Percentiles rank a stretch among this genome's conserved stretches.
Conservation (phyloP, 345 rosid genomes). For the Clarkia xantiana region DNA sequence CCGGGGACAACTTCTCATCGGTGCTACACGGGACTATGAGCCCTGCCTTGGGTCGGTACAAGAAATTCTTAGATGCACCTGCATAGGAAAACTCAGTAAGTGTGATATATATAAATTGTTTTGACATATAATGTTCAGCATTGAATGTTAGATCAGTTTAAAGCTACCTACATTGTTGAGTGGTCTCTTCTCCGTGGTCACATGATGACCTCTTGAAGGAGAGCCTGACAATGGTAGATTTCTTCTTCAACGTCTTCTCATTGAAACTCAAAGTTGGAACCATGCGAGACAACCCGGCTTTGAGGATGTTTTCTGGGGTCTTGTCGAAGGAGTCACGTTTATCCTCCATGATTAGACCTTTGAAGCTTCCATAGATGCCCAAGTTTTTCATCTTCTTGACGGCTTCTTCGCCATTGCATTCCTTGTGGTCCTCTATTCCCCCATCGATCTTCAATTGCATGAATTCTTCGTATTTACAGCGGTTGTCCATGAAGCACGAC, state of each 20-base stretch:
- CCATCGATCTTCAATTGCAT: slow-evolving; percentile 44
- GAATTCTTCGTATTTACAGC: slow-evolving; percentile 50
- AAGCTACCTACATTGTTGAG: slow-evolving; percentile 29
- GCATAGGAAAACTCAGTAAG: slow-evolving; percentile 2
- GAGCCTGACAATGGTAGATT: slow-evolving; percentile 36
- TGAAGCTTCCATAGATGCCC: slow-evolving; percentile 28
- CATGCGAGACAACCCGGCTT: slow-evolving; percentile 21
- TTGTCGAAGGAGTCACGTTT: slow-evolving; percentile 17
- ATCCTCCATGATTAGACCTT: slow-evolving; percentile 19
- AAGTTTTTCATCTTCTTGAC: slow-evolving; percentile 18
- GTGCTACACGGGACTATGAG: slow-evolving; percentile 25
- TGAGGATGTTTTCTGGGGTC: slow-evolving; percentile 10
- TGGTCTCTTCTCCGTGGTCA: slow-evolving; percentile 39
- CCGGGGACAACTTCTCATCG: slow-evolving; percentile 29
- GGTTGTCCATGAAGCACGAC: slow-evolving; percentile 36
- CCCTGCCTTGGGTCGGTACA: slow-evolving; percentile 55
- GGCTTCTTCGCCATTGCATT: slow-evolving; percentile 17
- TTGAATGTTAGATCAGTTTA: too few species aligned
- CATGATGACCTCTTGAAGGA: slow-evolving; percentile 57
- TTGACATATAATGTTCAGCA: too few species aligned
- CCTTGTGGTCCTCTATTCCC: slow-evolving; percentile 24
- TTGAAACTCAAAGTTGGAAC: slow-evolving; percentile 33
- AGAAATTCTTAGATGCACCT: slow-evolving; percentile 48
- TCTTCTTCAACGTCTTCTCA: slow-evolving; percentile 22
- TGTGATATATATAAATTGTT: too few species aligned